Base-by-base conservation (phyloP, 2,329 filamentous ascomycete genomes). In the Periconia sp. region DNA sequence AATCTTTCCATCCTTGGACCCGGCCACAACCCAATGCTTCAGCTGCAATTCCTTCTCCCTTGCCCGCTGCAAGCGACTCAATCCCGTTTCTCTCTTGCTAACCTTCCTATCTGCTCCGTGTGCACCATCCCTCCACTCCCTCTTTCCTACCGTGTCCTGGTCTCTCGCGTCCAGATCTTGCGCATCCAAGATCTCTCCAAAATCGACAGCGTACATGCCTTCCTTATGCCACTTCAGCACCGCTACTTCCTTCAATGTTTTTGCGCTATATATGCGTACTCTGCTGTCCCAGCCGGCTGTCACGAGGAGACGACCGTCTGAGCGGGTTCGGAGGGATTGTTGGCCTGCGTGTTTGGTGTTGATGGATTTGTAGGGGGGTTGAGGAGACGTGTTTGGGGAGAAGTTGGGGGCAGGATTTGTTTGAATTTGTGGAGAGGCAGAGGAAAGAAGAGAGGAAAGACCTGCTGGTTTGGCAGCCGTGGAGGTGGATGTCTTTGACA, bases 141-240 rank as follows among this genome's bases (percentile, higher is more conserved):
- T 19, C 32, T 4, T 3, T 22, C 31, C 6, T 6, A 7, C 21
- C 12, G 8, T 22, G 10, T 13, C 10, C n/a, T n/a, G n/a, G n/a
- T n/a, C n/a, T n/a, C n/a, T n/a, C 25, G 5, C 4, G 5, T 15
- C 42, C 4, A 47, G 10, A 16, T 56, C 48, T 21, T 32, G 43
- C 6, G 24, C 28, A 3, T 51, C 43, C 36, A 66, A 13, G 2
- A 81, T 55, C 2, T 72, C 57, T 0, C 78, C 85, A 73, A 97
- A 95, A 1, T 83, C 85, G 13, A 89, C 80, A 3, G 89, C 82
- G 71, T 94, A 96, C 52, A 89, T 92, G 1, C 92, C 92, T 22
- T 88, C 86, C 56, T 87, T 85, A 70, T 97, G 94, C 92, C 92
- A 97, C 70, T 95, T 95, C 51, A 97, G 73, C 40, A 96, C 90